These are phyloP conservation scores for Nicotiana sylvestris DNA, from an alignment of 257 asterid genomes.

Conservation along the genomic window DNA sequence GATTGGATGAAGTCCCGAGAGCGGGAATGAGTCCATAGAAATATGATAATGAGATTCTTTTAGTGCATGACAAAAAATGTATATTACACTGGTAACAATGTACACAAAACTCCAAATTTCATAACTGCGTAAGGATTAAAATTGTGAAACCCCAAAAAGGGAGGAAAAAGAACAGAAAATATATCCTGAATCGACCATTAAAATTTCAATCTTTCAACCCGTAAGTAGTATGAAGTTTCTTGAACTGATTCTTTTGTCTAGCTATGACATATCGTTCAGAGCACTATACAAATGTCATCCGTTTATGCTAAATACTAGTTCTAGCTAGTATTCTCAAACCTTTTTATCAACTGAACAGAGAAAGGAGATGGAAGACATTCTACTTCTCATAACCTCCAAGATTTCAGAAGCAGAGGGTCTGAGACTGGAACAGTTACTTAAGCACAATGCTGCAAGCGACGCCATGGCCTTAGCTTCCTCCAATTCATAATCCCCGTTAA, in stretches of 20 bases:
- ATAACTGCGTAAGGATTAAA: neutral
- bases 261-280: neutral
- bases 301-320: neutral
- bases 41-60: no score
- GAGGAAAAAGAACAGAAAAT: neutral
- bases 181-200: neutral
- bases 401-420: slow-evolving; percentile 60
- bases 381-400: slow-evolving; percentile 25
- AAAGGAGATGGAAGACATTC: slow-evolving; percentile 20
- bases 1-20: no score
- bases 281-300: neutral
- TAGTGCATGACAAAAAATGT: no score
- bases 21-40: no score
- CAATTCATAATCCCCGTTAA: slow-evolving; percentile 28
- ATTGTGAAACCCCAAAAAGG: neutral
- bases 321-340: neutral
- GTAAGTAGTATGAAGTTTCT: neutral
- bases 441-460: slow-evolving; percentile 41
- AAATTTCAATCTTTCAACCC: neutral
- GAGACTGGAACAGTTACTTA: slow-evolving; percentile 36
- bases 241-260: neutral
- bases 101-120: neutral
- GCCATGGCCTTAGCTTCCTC: slow-evolving; percentile 54
- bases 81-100: no score
- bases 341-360: neutral